Base-by-base conservation (phyloP, 2,329 filamentous ascomycete species). In the Ascochyta fabae region DNA sequence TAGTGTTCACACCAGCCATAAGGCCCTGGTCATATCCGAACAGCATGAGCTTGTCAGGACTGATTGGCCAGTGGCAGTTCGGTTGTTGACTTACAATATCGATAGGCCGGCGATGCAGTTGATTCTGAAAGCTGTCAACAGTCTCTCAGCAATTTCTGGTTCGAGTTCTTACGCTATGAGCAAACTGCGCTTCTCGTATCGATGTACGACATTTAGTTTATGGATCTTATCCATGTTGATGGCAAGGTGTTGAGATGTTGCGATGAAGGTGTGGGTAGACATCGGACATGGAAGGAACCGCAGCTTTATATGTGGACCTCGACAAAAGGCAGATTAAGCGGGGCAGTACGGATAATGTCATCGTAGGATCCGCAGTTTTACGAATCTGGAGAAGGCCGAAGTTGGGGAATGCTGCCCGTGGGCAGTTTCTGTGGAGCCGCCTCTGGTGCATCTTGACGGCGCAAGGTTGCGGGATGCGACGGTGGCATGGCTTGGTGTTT, bases 1-100 rank as follows among this genome's bases (percentile, higher is more conserved):
- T 66, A 10, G 65, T 69, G 33, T 73, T 73, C 48, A 73, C 67
- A 35, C 70, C 70, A 15, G 69, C 69, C 70, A 73, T 72, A 60
- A 73, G 67, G 22, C 70, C 69, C 48, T 70, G 69, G 44, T 72
- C 71, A 48, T 73, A 73, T 47, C 71, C 71, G 33, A 71, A 69
- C 58, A 73, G 19, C 19, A 19, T 19, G 19, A 19, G 19, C 19
- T 19, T 19, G 19, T 19, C 19, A 19, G 19, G 3, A 19, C 19
- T 3, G 19, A 3, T 3, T 19, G 19, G 2, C 19, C 2, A 19
- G 19, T 19, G 19, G 19, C 19, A 19, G 19, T 19, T 19, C 2
- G 19, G 19, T 19, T 19, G 19, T 19, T 19, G 19, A 19, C 19
- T 19, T 19, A 72, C 5, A 72, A 51, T 33, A 73, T 72, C 8